Evolutionary conservation across 2,329 filamentous ascomycete genomes (phyloP).

Genomic region (Xylaria hypoxylon): DNA sequence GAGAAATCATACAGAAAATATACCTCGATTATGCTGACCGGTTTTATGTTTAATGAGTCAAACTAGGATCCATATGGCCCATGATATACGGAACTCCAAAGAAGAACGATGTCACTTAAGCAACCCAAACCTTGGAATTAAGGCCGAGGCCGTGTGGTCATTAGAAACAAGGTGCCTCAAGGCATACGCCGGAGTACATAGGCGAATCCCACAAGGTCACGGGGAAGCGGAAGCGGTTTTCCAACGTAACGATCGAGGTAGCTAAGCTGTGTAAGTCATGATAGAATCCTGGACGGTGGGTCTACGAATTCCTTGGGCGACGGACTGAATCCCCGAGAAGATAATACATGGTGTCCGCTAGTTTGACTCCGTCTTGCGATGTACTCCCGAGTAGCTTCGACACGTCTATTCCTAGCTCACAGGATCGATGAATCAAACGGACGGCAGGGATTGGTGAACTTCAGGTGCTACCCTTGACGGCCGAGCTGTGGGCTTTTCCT

Average conservation of each 20-base stretch:
- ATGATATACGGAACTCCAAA: slow-evolving; percentile 25
- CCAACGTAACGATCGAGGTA: slow-evolving; percentile 41
- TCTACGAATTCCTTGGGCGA: slow-evolving; percentile 36
- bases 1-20: slow-evolving; percentile 41
- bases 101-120: slow-evolving; percentile 44
- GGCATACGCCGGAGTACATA: slow-evolving; percentile 43
- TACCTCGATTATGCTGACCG: slow-evolving; percentile 41
- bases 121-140: slow-evolving; percentile 39
- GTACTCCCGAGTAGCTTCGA: slow-evolving; percentile 42
- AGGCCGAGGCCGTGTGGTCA: slow-evolving; percentile 39
- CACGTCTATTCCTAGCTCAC: slow-evolving; percentile 39
- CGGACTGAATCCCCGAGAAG: slow-evolving; percentile 36
- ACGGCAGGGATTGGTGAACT: slow-evolving; percentile 41
- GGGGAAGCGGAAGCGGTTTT: slow-evolving; percentile 36
- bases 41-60: slow-evolving; percentile 43
- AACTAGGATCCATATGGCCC: slow-evolving; percentile 42
- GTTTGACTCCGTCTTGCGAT: slow-evolving; percentile 42
- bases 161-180: slow-evolving; percentile 38
- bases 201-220: slow-evolving; percentile 40
- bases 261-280: slow-evolving; percentile 37
- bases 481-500: slow-evolving; percentile 40
- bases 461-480: slow-evolving; percentile 42
- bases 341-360: slow-evolving; percentile 40
- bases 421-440: slow-evolving; percentile 40
- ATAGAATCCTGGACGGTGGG: slow-evolving; percentile 45